Evolutionary conservation across 2,329 filamentous ascomycete genomes (phyloP).

Genomic region (Ascochyta clinopodiicola): DNA sequence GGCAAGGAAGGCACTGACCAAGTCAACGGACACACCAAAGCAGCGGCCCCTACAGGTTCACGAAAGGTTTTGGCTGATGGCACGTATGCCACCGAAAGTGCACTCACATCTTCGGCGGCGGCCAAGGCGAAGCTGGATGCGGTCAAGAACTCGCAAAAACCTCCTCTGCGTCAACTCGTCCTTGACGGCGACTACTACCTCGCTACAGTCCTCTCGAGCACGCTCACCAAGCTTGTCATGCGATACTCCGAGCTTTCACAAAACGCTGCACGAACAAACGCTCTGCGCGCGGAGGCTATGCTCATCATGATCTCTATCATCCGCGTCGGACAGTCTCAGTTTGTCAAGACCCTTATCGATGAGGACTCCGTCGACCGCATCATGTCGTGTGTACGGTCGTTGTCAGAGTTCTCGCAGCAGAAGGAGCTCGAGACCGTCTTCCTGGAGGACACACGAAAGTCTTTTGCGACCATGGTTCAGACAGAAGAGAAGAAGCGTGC

Average conservation of each 20-base stretch:
- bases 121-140: slow-evolving; percentile 91
- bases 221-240: slow-evolving; percentile 97
- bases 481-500: slow-evolving; percentile 97
- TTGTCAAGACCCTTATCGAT: slow-evolving; percentile 95
- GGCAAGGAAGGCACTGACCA: slow-evolving; percentile 69
- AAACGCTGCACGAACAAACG: slow-evolving; percentile 87
- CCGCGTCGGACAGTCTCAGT: slow-evolving; percentile 97
- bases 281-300: slow-evolving; percentile 95
- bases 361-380: slow-evolving; percentile 98
- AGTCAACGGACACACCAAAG: slow-evolving; percentile 79
- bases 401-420: slow-evolving; percentile 87
- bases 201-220: slow-evolving; percentile 92
- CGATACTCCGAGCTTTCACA: slow-evolving; percentile 91
- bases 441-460: slow-evolving; percentile 91
- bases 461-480: slow-evolving; percentile 96
- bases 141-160: slow-evolving; percentile 96
- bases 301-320: slow-evolving; percentile 99
- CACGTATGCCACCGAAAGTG: slow-evolving; percentile 96
- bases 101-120: slow-evolving; percentile 89
- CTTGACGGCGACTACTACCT: slow-evolving; percentile 98
- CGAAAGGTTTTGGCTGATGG: slow-evolving; percentile 93
- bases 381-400: slow-evolving; percentile 93
- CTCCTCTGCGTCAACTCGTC: slow-evolving; percentile 86
- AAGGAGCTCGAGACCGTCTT: slow-evolving; percentile 93
- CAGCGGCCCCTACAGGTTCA: slow-evolving; percentile 77